A percentile compares a stretch with the other conserved stretches of the same genome.
phyloP scores from a whole-genome alignment of 768 basidiomycete species.

The Boletus reticulatus region DNA sequence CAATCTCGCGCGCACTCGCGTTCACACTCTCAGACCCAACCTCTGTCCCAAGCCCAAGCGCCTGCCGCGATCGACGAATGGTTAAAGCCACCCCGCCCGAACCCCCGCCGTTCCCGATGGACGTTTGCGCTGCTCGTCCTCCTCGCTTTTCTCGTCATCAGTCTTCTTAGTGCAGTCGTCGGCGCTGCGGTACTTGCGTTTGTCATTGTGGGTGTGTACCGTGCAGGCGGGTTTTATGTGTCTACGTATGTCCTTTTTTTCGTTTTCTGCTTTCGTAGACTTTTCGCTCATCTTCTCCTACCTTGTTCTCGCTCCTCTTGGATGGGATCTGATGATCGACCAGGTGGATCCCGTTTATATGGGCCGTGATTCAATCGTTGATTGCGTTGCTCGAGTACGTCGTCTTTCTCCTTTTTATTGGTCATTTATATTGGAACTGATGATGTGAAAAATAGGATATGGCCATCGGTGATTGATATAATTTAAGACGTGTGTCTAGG shows the following conservation, averaged over 20 bases:
- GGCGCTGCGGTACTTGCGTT: constrained; percentile 40
- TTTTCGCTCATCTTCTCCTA: no score
- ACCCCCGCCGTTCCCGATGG: constrained; percentile 36
- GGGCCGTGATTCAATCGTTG: constrained; percentile 40
- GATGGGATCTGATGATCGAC: not conserved
- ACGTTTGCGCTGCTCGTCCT: constrained; percentile 42
- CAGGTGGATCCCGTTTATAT: constrained; percentile 42
- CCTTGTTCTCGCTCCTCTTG: no score
- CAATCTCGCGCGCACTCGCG: not conserved
- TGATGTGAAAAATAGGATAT: constrained; percentile 30
- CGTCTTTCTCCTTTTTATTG: not conserved
- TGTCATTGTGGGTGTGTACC: constrained; percentile 39
- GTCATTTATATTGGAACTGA: not conserved
- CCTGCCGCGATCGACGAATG: constrained; percentile 3
- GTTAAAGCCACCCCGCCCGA: constrained; percentile 22
- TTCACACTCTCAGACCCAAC: not conserved
- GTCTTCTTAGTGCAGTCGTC: constrained; percentile 38
- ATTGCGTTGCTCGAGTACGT: constrained; percentile 39
- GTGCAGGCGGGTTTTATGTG: constrained; percentile 37
- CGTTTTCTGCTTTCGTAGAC: not conserved
- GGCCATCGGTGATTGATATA: constrained; percentile 43
- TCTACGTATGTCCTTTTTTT: constrained; percentile 34
- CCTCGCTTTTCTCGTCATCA: constrained; percentile 32
- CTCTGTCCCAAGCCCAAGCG: not conserved
- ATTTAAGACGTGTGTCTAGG: constrained; percentile 21